Conservation (phyloP, 257 asterid species). For the Petrea volubilis region DNA sequence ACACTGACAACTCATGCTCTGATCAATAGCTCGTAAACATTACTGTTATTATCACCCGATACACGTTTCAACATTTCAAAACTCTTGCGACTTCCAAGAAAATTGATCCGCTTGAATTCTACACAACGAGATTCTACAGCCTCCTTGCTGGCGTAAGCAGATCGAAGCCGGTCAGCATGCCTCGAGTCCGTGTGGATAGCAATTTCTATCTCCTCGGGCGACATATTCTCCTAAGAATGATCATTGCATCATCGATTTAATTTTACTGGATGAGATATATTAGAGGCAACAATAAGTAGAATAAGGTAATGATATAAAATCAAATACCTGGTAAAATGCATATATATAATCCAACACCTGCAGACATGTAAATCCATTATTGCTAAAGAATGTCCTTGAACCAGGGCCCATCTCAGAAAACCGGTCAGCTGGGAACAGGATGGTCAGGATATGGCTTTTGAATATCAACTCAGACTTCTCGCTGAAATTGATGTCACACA, state of each 20-base stretch:
- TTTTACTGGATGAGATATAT: not conserved
- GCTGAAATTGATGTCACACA: slow-evolving; percentile 48
- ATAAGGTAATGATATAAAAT: slow-evolving; percentile 12
- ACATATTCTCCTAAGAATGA: slow-evolving; percentile 58
- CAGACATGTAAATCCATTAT: slow-evolving; percentile 75
- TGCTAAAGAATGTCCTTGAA: slow-evolving; percentile 83
- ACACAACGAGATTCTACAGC: slow-evolving; percentile 34
- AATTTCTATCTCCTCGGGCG: slow-evolving; percentile 72
- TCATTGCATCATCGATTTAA: not conserved
- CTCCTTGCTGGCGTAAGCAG: slow-evolving; percentile 58
- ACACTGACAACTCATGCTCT: slow-evolving; percentile 81
- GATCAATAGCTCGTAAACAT: slow-evolving; percentile 78
- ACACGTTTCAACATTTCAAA: slow-evolving; percentile 95
- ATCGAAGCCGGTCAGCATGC: slow-evolving; percentile 78
- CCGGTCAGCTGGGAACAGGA: slow-evolving; percentile 90
- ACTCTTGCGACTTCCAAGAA: slow-evolving; percentile 89
- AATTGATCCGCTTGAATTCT: slow-evolving; percentile 67
- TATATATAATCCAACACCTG: slow-evolving; percentile 77
- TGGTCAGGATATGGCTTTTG: slow-evolving; percentile 75
- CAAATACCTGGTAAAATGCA: slow-evolving; percentile 80
- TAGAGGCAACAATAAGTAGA: not conserved
- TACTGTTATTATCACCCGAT: slow-evolving; percentile 64
- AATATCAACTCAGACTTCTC: slow-evolving; percentile 76
- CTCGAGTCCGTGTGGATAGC: slow-evolving; percentile 92
- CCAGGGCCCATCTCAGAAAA: slow-evolving; percentile 90